These are phyloP conservation scores for Trichomonascus vanleenenianus DNA, from an alignment of 805 yeast species.

Conservation along the genomic window DNA sequence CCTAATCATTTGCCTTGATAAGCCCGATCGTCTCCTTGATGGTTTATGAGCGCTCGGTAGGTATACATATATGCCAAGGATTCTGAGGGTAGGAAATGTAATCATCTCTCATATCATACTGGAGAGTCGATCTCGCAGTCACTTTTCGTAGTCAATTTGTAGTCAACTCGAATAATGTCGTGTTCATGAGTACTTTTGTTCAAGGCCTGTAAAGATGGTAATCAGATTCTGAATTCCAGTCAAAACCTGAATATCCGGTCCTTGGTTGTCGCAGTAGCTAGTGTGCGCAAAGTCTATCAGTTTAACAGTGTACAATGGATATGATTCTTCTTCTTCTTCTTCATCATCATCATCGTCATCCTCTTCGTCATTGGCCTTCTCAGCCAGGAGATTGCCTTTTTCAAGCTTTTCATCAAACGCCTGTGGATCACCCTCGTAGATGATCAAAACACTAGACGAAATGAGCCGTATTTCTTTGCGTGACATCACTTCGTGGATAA, in stretches of 20 bases:
- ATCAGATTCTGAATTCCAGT: conserved; percentile 63
- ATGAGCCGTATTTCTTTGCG: conserved; percentile 56
- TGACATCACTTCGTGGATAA: conserved; percentile 57
- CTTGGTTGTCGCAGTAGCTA: conserved; percentile 48
- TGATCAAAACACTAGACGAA: conserved; percentile 66
- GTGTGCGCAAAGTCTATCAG: conserved; percentile 93
- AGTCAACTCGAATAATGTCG: too few relatives aligned
- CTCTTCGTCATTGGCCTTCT: conserved; percentile 15
- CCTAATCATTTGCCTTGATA: too few relatives aligned
- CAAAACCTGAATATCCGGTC: conserved; percentile 64
- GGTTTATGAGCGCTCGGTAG: too few relatives aligned
- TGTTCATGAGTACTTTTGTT: too few relatives aligned
- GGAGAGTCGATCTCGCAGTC: too few relatives aligned
- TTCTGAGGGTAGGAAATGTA: too few relatives aligned
- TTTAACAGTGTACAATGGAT: conserved; percentile 49
- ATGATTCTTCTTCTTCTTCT: conserved; percentile 16
- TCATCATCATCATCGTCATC: conserved; percentile 16
- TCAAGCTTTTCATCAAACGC: conserved; percentile 42
- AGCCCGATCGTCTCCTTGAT: too few relatives aligned
- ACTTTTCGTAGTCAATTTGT: too few relatives aligned
- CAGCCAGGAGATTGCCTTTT: conserved; percentile 13
- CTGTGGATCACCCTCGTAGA: conserved; percentile 58
- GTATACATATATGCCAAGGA: too few relatives aligned
- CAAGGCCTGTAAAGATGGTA: conserved; percentile 7
- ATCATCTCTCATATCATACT: too few relatives aligned